A percentile compares a stretch with the other conserved stretches of the same genome.
Evolutionary conservation across 164 flowering plant genomes (phyloP).

Genomic region (Vitis vinifera): ASM3070453v1 NC_081823.1:10599501-10600000

Average conservation of each 20-base stretch:
- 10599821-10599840: too few species aligned
- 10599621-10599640: not conserved
- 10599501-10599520: constrained; percentile 10
- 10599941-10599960: not conserved
- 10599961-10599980: not conserved
- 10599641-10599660: not conserved
- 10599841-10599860: too few species aligned
- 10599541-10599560: constrained; percentile 1
- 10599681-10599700: too few species aligned
- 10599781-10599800: too few species aligned
- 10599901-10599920: not conserved
- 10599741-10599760: too few species aligned
- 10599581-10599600: not conserved
- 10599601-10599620: not conserved
- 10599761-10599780: too few species aligned
- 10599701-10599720: too few species aligned
- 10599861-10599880: too few species aligned
- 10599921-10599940: not conserved
- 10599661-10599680: not conserved
- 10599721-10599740: too few species aligned
- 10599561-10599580: not conserved
- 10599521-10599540: constrained; percentile 2
- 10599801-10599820: too few species aligned
- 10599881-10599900: not conserved
- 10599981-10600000: not conserved